Evolutionary conservation across 495 filamentous ascomycete species (phyloP).

Genomic region (Durotheca rogersii): DNA sequence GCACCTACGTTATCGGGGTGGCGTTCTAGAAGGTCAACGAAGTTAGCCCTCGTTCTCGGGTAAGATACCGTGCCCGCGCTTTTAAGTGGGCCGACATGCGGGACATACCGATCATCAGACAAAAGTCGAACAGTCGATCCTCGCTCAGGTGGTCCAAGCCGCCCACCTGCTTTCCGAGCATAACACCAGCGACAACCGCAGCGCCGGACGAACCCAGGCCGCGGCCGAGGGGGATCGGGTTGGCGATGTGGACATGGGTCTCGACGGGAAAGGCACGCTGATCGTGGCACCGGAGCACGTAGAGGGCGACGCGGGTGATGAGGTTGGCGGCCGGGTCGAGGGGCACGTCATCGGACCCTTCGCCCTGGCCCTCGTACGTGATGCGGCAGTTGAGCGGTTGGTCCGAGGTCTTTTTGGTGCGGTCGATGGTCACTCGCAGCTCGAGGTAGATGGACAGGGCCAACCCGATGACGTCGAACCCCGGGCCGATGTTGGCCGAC

Average conservation of each 20-base stretch:
- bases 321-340: slow-evolving; percentile 80
- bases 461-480: slow-evolving; percentile 96
- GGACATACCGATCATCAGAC: slow-evolving; percentile 78
- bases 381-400: slow-evolving; percentile 80
- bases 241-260: slow-evolving; percentile 90
- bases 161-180: slow-evolving; percentile 87
- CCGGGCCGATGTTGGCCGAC: slow-evolving; percentile 92
- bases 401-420: slow-evolving; percentile 49
- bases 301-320: slow-evolving; percentile 86
- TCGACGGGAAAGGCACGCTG: slow-evolving; percentile 75
- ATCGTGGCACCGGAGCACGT: slow-evolving; percentile 88
- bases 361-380: slow-evolving; percentile 82
- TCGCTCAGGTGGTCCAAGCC: slow-evolving; percentile 72
- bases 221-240: slow-evolving; percentile 87
- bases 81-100: too few species aligned
- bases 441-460: slow-evolving; percentile 90
- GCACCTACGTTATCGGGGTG: slow-evolving; percentile 98
- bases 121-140: slow-evolving; percentile 87
- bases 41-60: slow-evolving; percentile 17
- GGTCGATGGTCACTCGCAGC: slow-evolving; percentile 70
- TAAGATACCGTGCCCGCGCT: too few species aligned
- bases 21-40: slow-evolving; percentile 57
- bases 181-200: slow-evolving; percentile 90
- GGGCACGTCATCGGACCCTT: slow-evolving; percentile 70
- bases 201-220: slow-evolving; percentile 91